Evolutionary conservation across 805 yeast genomes (phyloP), one percentile per base, ranked within the genome.

Genomic region (Myxozyma geophila): DNA sequence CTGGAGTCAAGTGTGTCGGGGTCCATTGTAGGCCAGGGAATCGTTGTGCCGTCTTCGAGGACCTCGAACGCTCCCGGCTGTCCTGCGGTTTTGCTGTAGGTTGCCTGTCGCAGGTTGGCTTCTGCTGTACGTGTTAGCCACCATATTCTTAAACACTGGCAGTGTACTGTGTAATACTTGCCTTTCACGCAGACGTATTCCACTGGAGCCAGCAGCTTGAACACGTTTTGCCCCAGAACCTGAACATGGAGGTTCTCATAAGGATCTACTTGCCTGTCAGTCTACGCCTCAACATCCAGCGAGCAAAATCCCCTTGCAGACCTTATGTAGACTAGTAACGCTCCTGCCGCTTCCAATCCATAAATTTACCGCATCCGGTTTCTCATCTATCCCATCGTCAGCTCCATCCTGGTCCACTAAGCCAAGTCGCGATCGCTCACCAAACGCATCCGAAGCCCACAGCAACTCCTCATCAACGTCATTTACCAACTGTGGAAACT

Each of bases 221-320:
- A 69, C 15, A 71, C 68, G 61, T 77, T 77, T 15, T 63, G 51
- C 10, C 80, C 80, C 2, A 68, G 21, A 5, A 77, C 60, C 56
- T 77, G 80, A 7, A 72, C 66, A 62, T 74, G 77, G 7, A 77
- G 66, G 54, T 77, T 77, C 61, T 77, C 80, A 62, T 74, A 77
- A 54, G 75, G 76, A 56, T 65, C 69, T 64, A n/a, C 7, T 1
- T 23, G 13, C 12, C 19, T n/a, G 41, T 19, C 50, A 43, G 47
- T 33, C 41, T 40, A 12, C 37, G 6, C 19, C 3, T 17, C 48
- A 15, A 23, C 12, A 7, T 10, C 4, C 23, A n/a, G 17, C 19
- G 12, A 35, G 0, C 9, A 17, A 12, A 49, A 39, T 35, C 8
- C 39, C 3, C 8, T 13, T 9, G 13, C 39, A 19, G 17, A 56